A percentile compares a stretch with the other conserved stretches of the same genome.
These are phyloP conservation scores for Sambucus nigra DNA, from an alignment of 129 eudicot species.

Conservation along the genomic window DNA sequence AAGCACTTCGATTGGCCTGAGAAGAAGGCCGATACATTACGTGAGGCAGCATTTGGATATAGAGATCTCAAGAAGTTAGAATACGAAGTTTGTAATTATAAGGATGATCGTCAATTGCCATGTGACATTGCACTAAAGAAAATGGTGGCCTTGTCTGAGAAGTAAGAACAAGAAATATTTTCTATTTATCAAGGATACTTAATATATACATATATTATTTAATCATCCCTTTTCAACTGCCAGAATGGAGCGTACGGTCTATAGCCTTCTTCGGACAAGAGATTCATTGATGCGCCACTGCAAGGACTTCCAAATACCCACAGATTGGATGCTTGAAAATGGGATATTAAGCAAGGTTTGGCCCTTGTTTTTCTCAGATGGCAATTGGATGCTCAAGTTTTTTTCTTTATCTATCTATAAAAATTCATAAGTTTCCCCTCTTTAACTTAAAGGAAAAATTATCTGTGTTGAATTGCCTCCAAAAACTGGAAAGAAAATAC, in stretches of 20 bases:
- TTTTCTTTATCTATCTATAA: no score
- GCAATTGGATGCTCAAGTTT: no score
- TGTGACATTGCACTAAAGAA: slow-evolving; percentile 78
- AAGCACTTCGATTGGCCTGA: slow-evolving; percentile 99
- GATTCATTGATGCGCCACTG: slow-evolving; percentile 65
- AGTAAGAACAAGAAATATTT: slow-evolving; percentile 31
- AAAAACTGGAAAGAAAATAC: no score
- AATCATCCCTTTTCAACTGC: slow-evolving; percentile 6
- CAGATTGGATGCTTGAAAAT: slow-evolving; percentile 89
- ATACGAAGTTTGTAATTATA: slow-evolving; percentile 47
- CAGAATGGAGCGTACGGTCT: slow-evolving; percentile 82
- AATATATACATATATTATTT: not conserved
- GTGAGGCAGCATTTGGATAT: slow-evolving; percentile 89
- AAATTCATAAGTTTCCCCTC: no score
- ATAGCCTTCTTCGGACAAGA: slow-evolving; percentile 66
- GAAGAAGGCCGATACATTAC: slow-evolving; percentile 80
- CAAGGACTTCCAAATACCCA: slow-evolving; percentile 75
- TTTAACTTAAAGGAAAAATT: no score
- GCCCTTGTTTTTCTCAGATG: no score
- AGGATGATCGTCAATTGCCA: slow-evolving; percentile 62
- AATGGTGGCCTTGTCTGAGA: slow-evolving; percentile 74
- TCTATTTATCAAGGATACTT: not conserved
- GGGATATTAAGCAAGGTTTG: slow-evolving; percentile 83
- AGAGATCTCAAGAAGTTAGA: slow-evolving; percentile 80
- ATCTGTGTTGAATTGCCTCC: no score